Evolutionary conservation across 2,329 filamentous ascomycete genomes (phyloP), one percentile per base, ranked within the genome.

Genomic region (Exophiala oligosperma): DNA sequence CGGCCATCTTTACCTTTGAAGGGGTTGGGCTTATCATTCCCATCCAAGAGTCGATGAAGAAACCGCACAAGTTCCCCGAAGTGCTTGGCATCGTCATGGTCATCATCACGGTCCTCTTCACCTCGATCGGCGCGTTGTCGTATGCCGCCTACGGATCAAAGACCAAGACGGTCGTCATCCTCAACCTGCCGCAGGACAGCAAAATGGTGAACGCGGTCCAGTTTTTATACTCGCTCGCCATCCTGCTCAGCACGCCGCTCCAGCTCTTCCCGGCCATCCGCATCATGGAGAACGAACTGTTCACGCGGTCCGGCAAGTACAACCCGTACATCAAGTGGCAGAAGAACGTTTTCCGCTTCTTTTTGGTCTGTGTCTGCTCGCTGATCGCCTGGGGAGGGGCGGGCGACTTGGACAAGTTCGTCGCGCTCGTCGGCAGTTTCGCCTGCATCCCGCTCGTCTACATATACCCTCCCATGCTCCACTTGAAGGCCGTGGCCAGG

Each of bases 321-420:
- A 97, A 97, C 71, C 92, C 92, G 0, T 94, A 91, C 71, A 96
- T 99, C 80, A 99, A 99, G 79, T 99, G 94, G 94, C 90, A 97
- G 81, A 99, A 99, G 85, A 99, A 99, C 68, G 79, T 89, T 35
- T 99, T 96, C 79, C 88, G 94, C 54, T 99, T 97, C 80, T 87
- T 93, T 70, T 85, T 97, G 62, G 94, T 97, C 51, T 84, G 90
- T 69, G 75, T 94, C 24, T 97, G 94, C 70, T 90, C 92, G 0
- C 76, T 86, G 58, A 89, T 99, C 64, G 93, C 93, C 1, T 99
- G 92, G 91, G 86, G 88, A 46, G 94, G 94, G 61, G 93, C 94
- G 2, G 90, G 91, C 66, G 88, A 97, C 74, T 78, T 99, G 54
- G 94, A 99, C 78, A 97, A 97, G 75, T 99, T 99, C 73, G 95